Conservation (phyloP, 495 filamentous ascomycete genomes). For the Penicillium angulare region DNA sequence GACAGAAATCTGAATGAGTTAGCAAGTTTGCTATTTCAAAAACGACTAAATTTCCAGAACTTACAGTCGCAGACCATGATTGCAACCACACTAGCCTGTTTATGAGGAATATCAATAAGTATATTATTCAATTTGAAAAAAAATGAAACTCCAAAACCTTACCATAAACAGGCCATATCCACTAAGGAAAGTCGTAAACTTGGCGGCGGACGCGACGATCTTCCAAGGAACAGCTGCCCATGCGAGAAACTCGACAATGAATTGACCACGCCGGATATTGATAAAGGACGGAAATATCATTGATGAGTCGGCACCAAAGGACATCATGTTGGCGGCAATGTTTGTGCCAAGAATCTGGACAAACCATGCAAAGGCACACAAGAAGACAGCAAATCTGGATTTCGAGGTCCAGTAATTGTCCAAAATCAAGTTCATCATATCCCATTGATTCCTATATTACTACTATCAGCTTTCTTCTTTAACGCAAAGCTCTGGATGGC, state of each 20-base stretch:
- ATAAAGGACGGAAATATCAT: background rate
- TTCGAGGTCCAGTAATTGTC: constrained; percentile 3
- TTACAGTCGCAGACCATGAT: constrained; percentile 7
- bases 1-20: background rate
- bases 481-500: background rate
- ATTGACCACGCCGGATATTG: constrained; percentile 2
- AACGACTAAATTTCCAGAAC: no score
- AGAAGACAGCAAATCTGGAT: constrained; percentile 3
- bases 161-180: constrained; percentile 7
- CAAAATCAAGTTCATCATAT: constrained; percentile 4
- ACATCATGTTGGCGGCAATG: constrained; percentile 6
- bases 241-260: constrained; percentile 1
- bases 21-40: no score
- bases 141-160: background rate
- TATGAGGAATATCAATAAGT: no score
- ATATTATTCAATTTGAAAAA: background rate
- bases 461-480: background rate
- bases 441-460: constrained; percentile 4
- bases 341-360: constrained; percentile 6
- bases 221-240: constrained; percentile 2
- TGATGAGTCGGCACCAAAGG: constrained; percentile 1
- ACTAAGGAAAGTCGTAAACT: constrained; percentile 2
- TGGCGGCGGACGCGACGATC: background rate
- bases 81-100: constrained; percentile 2
- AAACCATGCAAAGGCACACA: constrained; percentile 5